Evolutionary conservation across 2,329 filamentous ascomycete genomes (phyloP), one percentile per base, ranked within the genome.

Genomic region (Gnomoniopsis sp.): DNA sequence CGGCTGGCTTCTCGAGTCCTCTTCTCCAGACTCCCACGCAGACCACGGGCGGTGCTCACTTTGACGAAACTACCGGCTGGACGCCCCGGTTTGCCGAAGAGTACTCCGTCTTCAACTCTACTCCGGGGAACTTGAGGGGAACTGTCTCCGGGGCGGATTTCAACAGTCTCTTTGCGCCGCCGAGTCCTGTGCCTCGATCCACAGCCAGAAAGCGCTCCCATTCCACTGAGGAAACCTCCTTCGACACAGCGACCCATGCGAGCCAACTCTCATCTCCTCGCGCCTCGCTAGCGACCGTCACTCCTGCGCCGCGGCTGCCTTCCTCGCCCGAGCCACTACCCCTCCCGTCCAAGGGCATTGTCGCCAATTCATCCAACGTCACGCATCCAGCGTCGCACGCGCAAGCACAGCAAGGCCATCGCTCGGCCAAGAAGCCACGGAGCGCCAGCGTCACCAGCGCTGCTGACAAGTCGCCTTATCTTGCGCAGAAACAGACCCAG

Each of bases 41-140:
- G 57, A 75, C 71, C 65, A 75, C 76, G 63, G 74, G 74, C 60
- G 75, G 73, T 58, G 77, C 80, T 64, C 56, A 55, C n/a, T 41
- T 55, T 46, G 72, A 80, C 71, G 77, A 82, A 62, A 70, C 78
- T 54, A 74, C 76, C 64, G 77, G 78, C 64, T 84, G 81, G 79
- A 87, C 84, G 48, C 84, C 84, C 69, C 79, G 78, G 59, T 87
- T 86, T 74, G 83, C 84, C 63, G 83, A 87, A 68, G 84, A 87
- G 64, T 87, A 85, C 67, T 85, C 84, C 62, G 83, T 87, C 67
- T 87, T 87, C 75, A 84, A 85, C 72, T 75, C 79, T n/a, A 86
- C 84, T 10, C 84, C 84, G 17, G 84, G 82, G 50, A 83, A 85
- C 67, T 74, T 86, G 56, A 76, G 75, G 65, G 79, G 75, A 55